Conservation (phyloP, 495 filamentous ascomycete genomes). For the Talaromyces trachyspermus region DNA sequence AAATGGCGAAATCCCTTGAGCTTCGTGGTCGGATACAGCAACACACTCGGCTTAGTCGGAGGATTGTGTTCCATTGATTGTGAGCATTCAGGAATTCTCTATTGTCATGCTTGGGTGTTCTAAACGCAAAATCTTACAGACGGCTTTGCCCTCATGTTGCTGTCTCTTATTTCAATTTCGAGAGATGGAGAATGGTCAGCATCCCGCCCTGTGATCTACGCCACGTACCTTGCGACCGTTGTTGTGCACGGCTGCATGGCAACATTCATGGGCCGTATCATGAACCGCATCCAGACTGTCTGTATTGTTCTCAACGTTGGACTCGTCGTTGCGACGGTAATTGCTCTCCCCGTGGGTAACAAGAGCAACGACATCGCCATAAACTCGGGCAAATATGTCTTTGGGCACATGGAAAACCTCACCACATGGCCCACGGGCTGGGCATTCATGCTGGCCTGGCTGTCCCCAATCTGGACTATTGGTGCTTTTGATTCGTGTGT, state of each 20-base stretch:
- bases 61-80: slow-evolving; percentile 57
- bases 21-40: slow-evolving; percentile 67
- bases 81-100: slow-evolving; percentile 13
- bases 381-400: slow-evolving; percentile 34
- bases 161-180: slow-evolving; percentile 52
- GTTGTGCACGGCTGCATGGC: slow-evolving; percentile 52
- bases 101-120: not conserved
- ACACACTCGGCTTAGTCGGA: slow-evolving; percentile 59
- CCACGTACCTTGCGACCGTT: slow-evolving; percentile 53
- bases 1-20: slow-evolving; percentile 55
- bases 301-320: slow-evolving; percentile 58
- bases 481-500: slow-evolving; percentile 49
- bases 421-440: slow-evolving; percentile 55
- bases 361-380: slow-evolving; percentile 21
- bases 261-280: slow-evolving; percentile 46
- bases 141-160: slow-evolving; percentile 44
- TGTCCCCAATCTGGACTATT: slow-evolving; percentile 62
- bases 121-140: slow-evolving; percentile 20
- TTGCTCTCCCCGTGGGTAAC: slow-evolving; percentile 57
- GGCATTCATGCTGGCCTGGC: slow-evolving; percentile 60
- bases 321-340: slow-evolving; percentile 56
- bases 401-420: slow-evolving; percentile 39
- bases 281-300: slow-evolving; percentile 58
- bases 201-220: slow-evolving; percentile 52
- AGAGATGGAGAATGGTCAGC: slow-evolving; percentile 58